Evolutionary conservation across 176 grass and related monocot genomes (phyloP).

Genomic region (Typha latifolia): DNA sequence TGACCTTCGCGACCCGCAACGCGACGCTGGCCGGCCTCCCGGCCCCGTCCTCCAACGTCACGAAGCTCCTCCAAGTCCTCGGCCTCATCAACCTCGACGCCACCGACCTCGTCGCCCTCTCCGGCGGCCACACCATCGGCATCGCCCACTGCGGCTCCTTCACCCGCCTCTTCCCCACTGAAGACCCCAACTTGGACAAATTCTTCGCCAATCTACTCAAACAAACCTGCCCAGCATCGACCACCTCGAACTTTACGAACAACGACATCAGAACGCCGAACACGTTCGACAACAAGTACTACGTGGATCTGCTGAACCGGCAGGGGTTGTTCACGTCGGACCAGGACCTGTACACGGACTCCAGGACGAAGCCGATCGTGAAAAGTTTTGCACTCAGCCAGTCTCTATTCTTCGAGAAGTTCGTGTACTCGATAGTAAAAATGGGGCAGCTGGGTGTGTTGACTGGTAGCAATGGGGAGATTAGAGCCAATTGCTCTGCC

Average conservation of each 20-base stretch:
- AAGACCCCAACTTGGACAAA: slow-evolving; percentile 34
- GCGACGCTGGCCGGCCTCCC: slow-evolving; percentile 12
- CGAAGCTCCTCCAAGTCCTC: neutral
- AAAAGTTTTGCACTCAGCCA: slow-evolving; percentile 29
- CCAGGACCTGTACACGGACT: slow-evolving; percentile 41
- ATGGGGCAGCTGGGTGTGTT: slow-evolving; percentile 66
- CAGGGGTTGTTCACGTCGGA: slow-evolving; percentile 76
- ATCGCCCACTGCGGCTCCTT: slow-evolving; percentile 49
- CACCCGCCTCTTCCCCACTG: slow-evolving; percentile 30
- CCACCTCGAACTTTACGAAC: slow-evolving; percentile 24
- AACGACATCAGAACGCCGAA: slow-evolving; percentile 43
- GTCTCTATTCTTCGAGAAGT: slow-evolving; percentile 45
- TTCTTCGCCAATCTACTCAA: slow-evolving; percentile 29
- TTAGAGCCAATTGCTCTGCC: slow-evolving; percentile 47
- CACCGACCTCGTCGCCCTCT: slow-evolving; percentile 46
- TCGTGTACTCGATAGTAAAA: slow-evolving; percentile 51
- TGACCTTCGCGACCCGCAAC: neutral
- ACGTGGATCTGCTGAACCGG: slow-evolving; percentile 52
- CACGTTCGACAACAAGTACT: slow-evolving; percentile 82
- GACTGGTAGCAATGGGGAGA: slow-evolving; percentile 37
- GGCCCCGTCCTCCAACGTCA: slow-evolving; percentile 14
- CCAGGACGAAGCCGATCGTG: slow-evolving; percentile 22
- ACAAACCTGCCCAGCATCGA: slow-evolving; percentile 24
- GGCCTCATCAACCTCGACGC: slow-evolving; percentile 31
- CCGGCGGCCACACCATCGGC: slow-evolving; percentile 67